Base-by-base conservation (phyloP, 176 grass and related monocot species). In the Miscanthus lutarioriparius region DNA sequence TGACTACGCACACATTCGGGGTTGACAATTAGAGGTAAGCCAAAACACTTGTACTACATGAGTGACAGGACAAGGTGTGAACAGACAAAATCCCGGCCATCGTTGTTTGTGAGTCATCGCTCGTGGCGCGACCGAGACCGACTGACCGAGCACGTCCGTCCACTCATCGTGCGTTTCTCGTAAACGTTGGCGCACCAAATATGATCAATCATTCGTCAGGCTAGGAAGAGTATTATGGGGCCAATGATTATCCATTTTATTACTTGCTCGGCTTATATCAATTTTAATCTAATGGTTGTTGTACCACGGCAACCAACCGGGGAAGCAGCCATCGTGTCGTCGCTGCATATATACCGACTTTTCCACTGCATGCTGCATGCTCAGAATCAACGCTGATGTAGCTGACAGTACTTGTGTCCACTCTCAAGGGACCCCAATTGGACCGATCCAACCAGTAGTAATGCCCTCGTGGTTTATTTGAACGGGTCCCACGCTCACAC, bases 271-370 rank as follows among this genome's bases (percentile, higher is more conserved):
- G 38, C 38, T 39, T 39, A 39, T 39, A 39, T 39, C 7, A 32
- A 32, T 32, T 32, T 32, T 32, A 32, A 32, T 32, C 7, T 45
- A 45, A 28, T 28, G 70, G 40, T 3, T 72, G 70, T 43, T 27
- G 27, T 14, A 15, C 1, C 13, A 72, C 13, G 41, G 67, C 37
- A 11, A 41, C 20, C 67, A 48, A 48, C 45, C 3, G 67, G 67
- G 67, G 67, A 14, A 70, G 67, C 13, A 40, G 37, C 67, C 67
- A 41, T 70, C 67, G 67, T 70, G 49, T 53, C 49, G 49, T 53
- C 48, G 49, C 10, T 1, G 39, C 47, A 49, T 32, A 32, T n/a
- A n/a, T n/a, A n/a, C n/a, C n/a, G n/a, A n/a, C n/a, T n/a, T n/a
- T n/a, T n/a, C n/a, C n/a, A n/a, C n/a, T n/a, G n/a, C n/a, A n/a